phyloP scores from a whole-genome alignment of 176 grass and related monocot genomes.

The Hordeum marinum region DNA sequence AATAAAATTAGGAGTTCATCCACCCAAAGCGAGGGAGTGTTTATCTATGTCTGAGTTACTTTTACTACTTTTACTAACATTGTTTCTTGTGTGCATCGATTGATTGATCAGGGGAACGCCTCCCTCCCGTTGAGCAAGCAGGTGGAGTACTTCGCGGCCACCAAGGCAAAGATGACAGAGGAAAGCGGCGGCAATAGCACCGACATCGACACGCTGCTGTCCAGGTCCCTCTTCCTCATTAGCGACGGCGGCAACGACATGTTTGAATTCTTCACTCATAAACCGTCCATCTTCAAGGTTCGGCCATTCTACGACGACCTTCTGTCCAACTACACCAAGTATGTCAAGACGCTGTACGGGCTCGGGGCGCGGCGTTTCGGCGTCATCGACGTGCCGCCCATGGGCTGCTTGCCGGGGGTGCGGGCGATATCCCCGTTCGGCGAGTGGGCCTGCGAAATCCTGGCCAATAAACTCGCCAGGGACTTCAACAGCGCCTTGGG shows the following conservation, averaged over 20 bases:
- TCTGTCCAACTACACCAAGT: conserved; percentile 36
- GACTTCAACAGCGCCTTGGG: conserved; percentile 39
- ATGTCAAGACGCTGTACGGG: conserved; percentile 11
- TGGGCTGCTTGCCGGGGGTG: conserved; percentile 52
- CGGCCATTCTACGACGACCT: conserved; percentile 28
- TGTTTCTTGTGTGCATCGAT: not conserved
- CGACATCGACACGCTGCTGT: conserved; percentile 18
- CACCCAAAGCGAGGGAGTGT: too few relatives aligned
- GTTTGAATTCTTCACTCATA: conserved; percentile 40
- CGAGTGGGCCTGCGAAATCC: not conserved
- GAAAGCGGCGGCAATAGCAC: not conserved
- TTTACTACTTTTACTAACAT: not conserved
- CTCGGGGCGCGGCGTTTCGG: conserved; percentile 46
- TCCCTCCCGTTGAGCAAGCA: conserved; percentile 48
- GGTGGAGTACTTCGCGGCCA: conserved; percentile 35
- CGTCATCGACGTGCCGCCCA: conserved; percentile 42
- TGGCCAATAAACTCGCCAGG: conserved; percentile 9
- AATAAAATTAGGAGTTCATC: too few relatives aligned
- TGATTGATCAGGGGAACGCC: conserved; percentile 18
- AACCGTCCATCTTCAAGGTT: conserved; percentile 13
- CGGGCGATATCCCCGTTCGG: conserved; percentile 1
- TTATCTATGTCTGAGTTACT: too few relatives aligned
- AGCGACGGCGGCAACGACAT: conserved; percentile 58
- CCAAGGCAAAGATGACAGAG: conserved; percentile 28
- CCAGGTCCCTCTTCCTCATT: conserved; percentile 51